A percentile compares a stretch with the other conserved stretches of the same genome.
Conservation (phyloP, 148 eudicot genomes). For the Nyssa sinensis region DNA sequence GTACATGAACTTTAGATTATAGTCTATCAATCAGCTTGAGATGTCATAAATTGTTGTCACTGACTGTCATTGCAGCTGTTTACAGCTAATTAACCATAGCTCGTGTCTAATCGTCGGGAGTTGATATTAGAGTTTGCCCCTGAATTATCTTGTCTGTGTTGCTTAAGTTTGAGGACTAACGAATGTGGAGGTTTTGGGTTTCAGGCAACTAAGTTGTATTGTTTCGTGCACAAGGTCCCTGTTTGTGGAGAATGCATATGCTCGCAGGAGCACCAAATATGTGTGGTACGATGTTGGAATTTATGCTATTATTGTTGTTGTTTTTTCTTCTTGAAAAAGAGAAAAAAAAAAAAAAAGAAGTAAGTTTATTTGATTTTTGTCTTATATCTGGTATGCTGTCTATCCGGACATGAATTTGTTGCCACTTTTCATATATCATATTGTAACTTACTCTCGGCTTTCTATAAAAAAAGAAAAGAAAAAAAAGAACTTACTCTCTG, state of each 20-base stretch:
- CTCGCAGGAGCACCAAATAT: constrained; percentile 82
- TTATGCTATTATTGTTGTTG: too few relatives aligned
- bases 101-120: not conserved
- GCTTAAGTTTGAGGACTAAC: not conserved
- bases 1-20: not conserved
- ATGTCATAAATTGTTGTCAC: not conserved
- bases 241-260: constrained; percentile 94
- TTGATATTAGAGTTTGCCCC: too few relatives aligned
- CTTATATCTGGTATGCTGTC: not conserved
- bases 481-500: too few relatives aligned
- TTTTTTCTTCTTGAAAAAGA: too few relatives aligned
- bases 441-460: not conserved
- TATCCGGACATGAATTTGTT: not conserved
- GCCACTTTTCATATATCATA: not conserved
- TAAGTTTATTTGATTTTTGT: not conserved
- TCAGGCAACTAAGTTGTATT: constrained; percentile 83
- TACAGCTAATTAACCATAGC: not conserved
- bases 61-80: not conserved
- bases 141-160: not conserved
- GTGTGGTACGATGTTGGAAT: constrained; percentile 58
- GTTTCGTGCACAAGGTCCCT: constrained; percentile 91
- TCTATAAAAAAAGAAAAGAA: too few relatives aligned
- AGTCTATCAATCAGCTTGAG: not conserved
- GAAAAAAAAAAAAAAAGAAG: too few relatives aligned
- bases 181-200: constrained; percentile 5